These are phyloP conservation scores for Madurella fahalii DNA, from an alignment of 2,329 filamentous ascomycete genomes.

Conservation along the genomic window DNA sequence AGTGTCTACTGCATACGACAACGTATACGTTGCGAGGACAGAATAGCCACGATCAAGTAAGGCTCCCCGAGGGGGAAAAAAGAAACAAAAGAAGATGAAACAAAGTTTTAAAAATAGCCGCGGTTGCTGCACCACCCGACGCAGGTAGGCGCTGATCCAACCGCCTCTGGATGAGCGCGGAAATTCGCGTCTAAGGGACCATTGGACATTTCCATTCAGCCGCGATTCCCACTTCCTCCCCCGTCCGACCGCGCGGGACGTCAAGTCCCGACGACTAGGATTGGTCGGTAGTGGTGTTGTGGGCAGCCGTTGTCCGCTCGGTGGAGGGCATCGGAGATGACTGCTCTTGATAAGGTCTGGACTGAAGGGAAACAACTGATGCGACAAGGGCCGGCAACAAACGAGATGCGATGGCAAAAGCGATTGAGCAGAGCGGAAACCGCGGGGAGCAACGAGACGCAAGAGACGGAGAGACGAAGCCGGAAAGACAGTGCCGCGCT, in stretches of 20 bases:
- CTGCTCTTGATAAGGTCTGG: too few relatives aligned
- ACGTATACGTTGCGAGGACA: background rate
- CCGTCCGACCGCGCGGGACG: background rate
- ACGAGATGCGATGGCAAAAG: too few relatives aligned
- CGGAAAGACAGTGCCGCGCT: too few relatives aligned
- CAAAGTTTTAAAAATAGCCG: conserved; percentile 3
- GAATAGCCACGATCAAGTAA: background rate
- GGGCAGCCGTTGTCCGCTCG: too few relatives aligned
- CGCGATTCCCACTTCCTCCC: background rate
- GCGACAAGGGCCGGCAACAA: too few relatives aligned
- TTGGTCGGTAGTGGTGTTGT: too few relatives aligned
- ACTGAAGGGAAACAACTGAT: background rate
- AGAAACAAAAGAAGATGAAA: background rate
- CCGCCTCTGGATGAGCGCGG: background rate
- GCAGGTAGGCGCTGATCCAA: background rate
- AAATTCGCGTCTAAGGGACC: background rate
- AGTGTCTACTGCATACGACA: background rate
- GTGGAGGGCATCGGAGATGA: too few relatives aligned
- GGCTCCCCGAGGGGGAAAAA: background rate
- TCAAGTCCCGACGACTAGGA: too few relatives aligned
- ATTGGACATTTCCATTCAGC: background rate
- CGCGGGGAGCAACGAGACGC: too few relatives aligned
- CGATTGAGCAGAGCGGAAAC: too few relatives aligned
- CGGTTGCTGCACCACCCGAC: background rate
- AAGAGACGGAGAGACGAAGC: too few relatives aligned